Conservation (phyloP, 345 rosid genomes). For the Camelina hispida region DNA sequence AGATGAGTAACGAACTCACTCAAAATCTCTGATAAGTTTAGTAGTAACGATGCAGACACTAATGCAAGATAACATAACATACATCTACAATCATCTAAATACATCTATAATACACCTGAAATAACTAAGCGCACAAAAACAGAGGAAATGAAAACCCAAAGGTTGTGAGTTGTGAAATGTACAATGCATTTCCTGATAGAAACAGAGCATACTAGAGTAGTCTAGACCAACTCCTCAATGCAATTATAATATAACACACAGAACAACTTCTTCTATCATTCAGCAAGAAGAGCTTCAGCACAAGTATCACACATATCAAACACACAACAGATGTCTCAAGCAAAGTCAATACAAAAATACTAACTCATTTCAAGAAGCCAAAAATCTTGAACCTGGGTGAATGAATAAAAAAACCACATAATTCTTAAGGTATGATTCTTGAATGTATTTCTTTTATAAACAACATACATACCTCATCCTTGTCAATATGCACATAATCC, state of each 20-base stretch:
- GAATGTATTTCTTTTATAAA: not conserved
- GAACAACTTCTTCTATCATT: not conserved
- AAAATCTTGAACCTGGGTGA: not conserved
- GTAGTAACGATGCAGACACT: not conserved
- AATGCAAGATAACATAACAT: not conserved
- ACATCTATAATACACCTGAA: too few relatives aligned
- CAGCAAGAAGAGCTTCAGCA: not conserved
- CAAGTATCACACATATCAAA: not conserved
- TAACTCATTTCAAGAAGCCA: not conserved
- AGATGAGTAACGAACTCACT: slow-evolving; percentile 5
- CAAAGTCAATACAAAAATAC: not conserved
- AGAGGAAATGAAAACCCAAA: not conserved
- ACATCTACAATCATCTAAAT: not conserved
- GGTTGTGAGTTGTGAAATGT: not conserved
- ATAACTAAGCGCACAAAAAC: not conserved
- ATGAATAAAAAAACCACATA: not conserved
- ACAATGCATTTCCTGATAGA: not conserved
- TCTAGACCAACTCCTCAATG: not conserved
- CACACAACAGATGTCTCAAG: not conserved
- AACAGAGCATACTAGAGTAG: not conserved
- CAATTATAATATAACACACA: not conserved
- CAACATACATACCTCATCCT: slow-evolving; percentile 68
- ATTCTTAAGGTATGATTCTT: not conserved
- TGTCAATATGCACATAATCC: slow-evolving; percentile 44
- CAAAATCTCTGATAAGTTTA: not conserved